Evolutionary conservation across 2,329 filamentous ascomycete species (phyloP).

Genomic region (Fusarium sp.): DNA sequence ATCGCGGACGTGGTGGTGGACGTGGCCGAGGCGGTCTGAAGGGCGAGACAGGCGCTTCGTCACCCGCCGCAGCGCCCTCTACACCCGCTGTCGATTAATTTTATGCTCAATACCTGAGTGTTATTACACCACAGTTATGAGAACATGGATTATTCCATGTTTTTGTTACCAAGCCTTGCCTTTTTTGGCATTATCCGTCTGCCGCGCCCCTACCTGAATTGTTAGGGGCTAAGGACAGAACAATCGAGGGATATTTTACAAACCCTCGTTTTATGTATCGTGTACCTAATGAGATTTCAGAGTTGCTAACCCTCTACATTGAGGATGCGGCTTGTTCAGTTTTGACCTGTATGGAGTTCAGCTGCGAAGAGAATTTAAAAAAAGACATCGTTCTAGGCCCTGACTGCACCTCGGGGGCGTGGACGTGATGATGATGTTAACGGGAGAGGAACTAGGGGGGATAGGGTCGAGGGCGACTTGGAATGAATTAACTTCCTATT

Average conservation of each 20-base stretch:
- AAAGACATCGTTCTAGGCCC: slow-evolving; percentile 48
- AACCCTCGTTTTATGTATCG: slow-evolving; percentile 51
- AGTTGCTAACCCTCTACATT: slow-evolving; percentile 47
- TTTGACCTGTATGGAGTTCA: slow-evolving; percentile 54
- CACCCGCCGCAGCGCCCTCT: slow-evolving; percentile 65
- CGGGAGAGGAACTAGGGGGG: slow-evolving; percentile 34
- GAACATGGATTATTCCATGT: slow-evolving; percentile 31
- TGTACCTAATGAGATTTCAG: slow-evolving; percentile 57
- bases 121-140: slow-evolving; percentile 33
- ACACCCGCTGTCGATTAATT: slow-evolving; percentile 60
- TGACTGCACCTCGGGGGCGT: slow-evolving; percentile 39
- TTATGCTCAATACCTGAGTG: slow-evolving; percentile 25
- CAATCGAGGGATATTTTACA: slow-evolving; percentile 42
- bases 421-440: slow-evolving; percentile 38
- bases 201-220: slow-evolving; percentile 43
- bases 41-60: slow-evolving; percentile 68
- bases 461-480: slow-evolving; percentile 36
- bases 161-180: slow-evolving; percentile 34
- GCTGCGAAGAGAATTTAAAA: slow-evolving; percentile 49
- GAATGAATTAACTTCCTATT: slow-evolving; percentile 46
- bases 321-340: slow-evolving; percentile 51
- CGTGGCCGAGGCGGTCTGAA: slow-evolving; percentile 70
- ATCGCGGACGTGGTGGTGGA: slow-evolving; percentile 69
- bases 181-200: slow-evolving; percentile 39
- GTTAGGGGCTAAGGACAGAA: slow-evolving; percentile 40